Evolutionary conservation across 169 alveolate genomes (phyloP), one percentile per base, ranked within the genome.

Genomic region (Babesia bovis): DNA sequence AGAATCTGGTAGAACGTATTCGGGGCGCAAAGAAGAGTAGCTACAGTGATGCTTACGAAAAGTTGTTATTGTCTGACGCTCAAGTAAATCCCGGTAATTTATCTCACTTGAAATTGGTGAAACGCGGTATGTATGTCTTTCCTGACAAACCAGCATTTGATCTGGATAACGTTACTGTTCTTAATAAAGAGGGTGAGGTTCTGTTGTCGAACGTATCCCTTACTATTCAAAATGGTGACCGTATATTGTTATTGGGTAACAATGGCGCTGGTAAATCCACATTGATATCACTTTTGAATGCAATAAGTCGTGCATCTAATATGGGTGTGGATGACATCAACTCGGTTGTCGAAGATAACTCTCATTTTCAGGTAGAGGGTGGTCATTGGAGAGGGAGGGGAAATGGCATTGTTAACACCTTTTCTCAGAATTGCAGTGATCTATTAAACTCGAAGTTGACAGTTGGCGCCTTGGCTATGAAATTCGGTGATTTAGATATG

Each of bases 231-330:
- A 69, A 83, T 44, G 66, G 86, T 12, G 93, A 82, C 38, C 67
- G 86, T 26, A 66, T 83, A 4, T 58, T 83, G 13, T 38, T 87
- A 7, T 66, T 87, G 33, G 93, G 93, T 4, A 83, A 87, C 38
- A 87, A 87, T 67, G 93, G 93, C 15, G 59, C 76, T 40, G 93
- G 93, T 3, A 87, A 87, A 61, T 81, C 90, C 35, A 87, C 93
- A 17, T 69, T 87, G 28, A 66, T 87, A 53, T 71, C 82, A 55
- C 49, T 83, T 33, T 45, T 86, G 23, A 73, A 82, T 30, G 30
- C 72, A 49, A 30, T 19, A 9, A 56, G 68, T 13, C 71, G 26
- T 15, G 66, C 52, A 9, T 13, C 72, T 12, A 32, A 26, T 17
- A 77, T 50, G 52, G 60, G 75, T 10, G 56, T 36, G 10, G 56